phyloP scores from a whole-genome alignment of 2,329 filamentous ascomycete species.

The Aphanocladium album region DNA sequence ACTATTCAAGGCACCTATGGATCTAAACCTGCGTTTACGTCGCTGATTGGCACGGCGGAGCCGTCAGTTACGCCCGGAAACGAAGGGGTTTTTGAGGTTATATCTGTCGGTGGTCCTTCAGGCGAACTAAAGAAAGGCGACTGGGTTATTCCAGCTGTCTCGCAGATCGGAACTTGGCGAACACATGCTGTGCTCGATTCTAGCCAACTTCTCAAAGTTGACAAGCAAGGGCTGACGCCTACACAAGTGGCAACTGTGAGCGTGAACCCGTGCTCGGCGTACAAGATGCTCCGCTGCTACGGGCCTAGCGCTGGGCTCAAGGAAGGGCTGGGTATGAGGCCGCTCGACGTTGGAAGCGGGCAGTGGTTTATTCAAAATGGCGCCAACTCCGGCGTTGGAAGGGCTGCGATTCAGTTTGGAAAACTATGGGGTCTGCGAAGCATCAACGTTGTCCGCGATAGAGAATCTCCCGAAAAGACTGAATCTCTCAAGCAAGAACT shows the following conservation, averaged over 20 bases:
- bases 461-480: constrained; percentile 60
- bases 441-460: constrained; percentile 80
- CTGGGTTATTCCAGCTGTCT: constrained; percentile 85
- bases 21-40: constrained; percentile 71
- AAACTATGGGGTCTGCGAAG: constrained; percentile 82
- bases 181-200: constrained; percentile 73
- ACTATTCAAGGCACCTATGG: constrained; percentile 97
- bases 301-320: constrained; percentile 42
- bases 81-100: constrained; percentile 90
- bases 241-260: constrained; percentile 81
- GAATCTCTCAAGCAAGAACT: constrained; percentile 52
- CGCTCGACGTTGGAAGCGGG: constrained; percentile 46
- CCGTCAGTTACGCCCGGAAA: constrained; percentile 81
- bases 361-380: constrained; percentile 98
- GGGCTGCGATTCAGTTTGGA: constrained; percentile 85
- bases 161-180: constrained; percentile 88
- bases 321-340: constrained; percentile 40
- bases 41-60: constrained; percentile 66
- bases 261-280: constrained; percentile 92
- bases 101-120: constrained; percentile 58
- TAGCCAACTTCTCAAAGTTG: constrained; percentile 60
- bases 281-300: constrained; percentile 86
- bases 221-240: constrained; percentile 64
- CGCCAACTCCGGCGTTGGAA: constrained; percentile 87
- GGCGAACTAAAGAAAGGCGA: constrained; percentile 64